A percentile compares a stretch with the other conserved stretches of the same genome.
Evolutionary conservation across 805 yeast species (phyloP).

Genomic region (Candida peoriensis): DNA sequence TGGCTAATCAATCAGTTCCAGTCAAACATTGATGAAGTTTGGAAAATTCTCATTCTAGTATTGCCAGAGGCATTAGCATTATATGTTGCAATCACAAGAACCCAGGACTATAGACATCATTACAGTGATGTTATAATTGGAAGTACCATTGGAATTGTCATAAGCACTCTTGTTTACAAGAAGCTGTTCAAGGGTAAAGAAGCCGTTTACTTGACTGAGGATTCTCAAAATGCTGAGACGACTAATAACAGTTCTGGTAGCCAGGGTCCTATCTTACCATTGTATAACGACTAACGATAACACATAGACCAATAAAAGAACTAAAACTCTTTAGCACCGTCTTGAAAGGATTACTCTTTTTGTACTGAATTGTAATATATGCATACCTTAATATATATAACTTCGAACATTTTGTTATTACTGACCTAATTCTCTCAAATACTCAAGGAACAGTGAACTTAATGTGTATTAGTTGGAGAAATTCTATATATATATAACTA

Average conservation of each 20-base stretch:
- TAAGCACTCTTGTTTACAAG: conserved; percentile 11
- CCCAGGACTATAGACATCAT: conserved; percentile 92
- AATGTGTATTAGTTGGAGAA: too few relatives aligned
- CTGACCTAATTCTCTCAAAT: too few relatives aligned
- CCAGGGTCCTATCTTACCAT: too few relatives aligned
- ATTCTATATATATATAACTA: too few relatives aligned
- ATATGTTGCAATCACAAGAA: conserved; percentile 75
- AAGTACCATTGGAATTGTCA: conserved; percentile 48
- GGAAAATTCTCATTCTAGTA: conserved; percentile 48
- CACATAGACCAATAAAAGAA: too few relatives aligned
- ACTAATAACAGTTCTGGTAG: neutral
- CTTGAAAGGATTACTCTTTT: too few relatives aligned
- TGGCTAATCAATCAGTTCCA: conserved; percentile 62
- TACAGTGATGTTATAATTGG: conserved; percentile 82
- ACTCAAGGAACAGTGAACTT: too few relatives aligned
- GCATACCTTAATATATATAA: too few relatives aligned
- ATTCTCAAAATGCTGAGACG: neutral
- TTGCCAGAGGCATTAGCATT: conserved; percentile 65
- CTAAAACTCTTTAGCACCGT: too few relatives aligned
- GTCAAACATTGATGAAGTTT: conserved; percentile 37
- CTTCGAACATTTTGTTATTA: too few relatives aligned
- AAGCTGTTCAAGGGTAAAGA: conserved; percentile 20
- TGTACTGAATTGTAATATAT: too few relatives aligned
- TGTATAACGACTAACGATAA: conserved; percentile 1
- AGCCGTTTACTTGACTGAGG: conserved; percentile 11